Base-by-base conservation (phyloP, 768 basidiomycete species). In the Bullera alba region DNA sequence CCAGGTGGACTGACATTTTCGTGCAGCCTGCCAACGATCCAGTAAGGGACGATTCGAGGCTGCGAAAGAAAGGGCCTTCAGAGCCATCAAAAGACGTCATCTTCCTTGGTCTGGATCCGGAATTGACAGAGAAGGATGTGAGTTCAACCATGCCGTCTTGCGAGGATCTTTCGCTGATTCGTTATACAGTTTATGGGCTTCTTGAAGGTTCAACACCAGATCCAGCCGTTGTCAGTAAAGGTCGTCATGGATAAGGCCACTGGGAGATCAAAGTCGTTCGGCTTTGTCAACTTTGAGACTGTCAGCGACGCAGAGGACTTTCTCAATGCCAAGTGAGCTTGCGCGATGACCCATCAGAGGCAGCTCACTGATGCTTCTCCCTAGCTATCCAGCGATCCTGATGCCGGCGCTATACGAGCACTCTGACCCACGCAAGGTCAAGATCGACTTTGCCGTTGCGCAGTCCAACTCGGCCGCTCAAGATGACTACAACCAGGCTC, bases 221-320 rank as follows among this genome's bases (percentile, higher is more conserved):
- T 70, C 0, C 46, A 63, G 19, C 46, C 75, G 42, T 73, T 75
- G 26, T 61, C 63, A 22, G 71, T 72, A 66, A 96, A 90, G 65
- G 92, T 97, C 63, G 92, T 96, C 73, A 83, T 87, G 79, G 93
- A 96, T 73, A 86, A 86, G 82, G 80, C 82, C 80, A 85, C 93
- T 81, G 91, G 91, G 84, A 84, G 81, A 19, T 92, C 92, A 48
- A 93, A 93, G 75, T 86, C 88, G 67, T 96, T 96, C 70, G 95
- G 91, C 51, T 99, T 99, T 74, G 92, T 89, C 63, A 87, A 90
- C 75, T 99, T 99, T 72, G 75, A 84, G 36, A 83, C 78, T 58
- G 78, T 85, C 50, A 87, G 87, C 61, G 87, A 87, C 51, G 92
- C 95, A 17, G 82, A 85, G 47, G 82, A 85, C 12, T 97, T 96